These are phyloP conservation scores for Dendrostoma leiphaemia DNA, from an alignment of 2,329 filamentous ascomycete species.

Conservation along the genomic window DNA sequence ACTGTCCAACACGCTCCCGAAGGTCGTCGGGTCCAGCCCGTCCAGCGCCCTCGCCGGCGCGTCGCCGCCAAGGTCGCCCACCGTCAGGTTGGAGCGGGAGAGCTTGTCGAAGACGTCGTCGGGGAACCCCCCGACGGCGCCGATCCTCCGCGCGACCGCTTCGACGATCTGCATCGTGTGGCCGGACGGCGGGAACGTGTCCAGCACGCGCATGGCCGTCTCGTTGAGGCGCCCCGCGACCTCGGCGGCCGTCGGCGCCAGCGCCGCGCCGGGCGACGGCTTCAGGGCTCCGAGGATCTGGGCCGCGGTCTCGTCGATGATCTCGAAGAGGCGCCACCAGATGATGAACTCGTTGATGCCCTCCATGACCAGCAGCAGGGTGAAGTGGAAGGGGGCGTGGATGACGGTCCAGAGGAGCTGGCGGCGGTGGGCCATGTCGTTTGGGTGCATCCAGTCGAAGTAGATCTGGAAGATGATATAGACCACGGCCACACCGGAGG, in stretches of 20 bases:
- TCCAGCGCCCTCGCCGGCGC: too few relatives aligned
- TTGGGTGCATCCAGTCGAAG: slow-evolving; percentile 64
- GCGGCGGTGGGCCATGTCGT: slow-evolving; percentile 53
- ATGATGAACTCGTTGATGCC: slow-evolving; percentile 57
- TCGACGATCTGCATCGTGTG: too few relatives aligned
- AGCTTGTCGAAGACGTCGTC: too few relatives aligned
- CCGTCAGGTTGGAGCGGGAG: too few relatives aligned
- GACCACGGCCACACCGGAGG: slow-evolving; percentile 33
- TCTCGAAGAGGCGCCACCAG: slow-evolving; percentile 39
- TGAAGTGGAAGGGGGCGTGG: slow-evolving; percentile 63
- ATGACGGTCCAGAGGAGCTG: slow-evolving; percentile 58
- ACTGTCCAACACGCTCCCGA: too few relatives aligned
- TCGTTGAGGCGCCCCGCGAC: slow-evolving; percentile 3
- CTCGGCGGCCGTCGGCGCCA: not conserved
- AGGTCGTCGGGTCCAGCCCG: too few relatives aligned
- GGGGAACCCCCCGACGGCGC: too few relatives aligned
- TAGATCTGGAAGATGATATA: slow-evolving; percentile 47
- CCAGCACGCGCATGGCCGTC: not conserved
- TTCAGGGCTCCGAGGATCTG: slow-evolving; percentile 1
- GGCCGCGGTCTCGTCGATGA: slow-evolving; percentile 13
- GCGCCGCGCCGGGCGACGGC: not conserved
- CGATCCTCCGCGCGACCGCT: too few relatives aligned
- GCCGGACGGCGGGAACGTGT: not conserved
- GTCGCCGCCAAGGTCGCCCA: too few relatives aligned
- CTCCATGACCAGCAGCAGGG: slow-evolving; percentile 62